Evolutionary conservation across 192 early-diverging fungal genomes (phyloP), one percentile per base, ranked within the genome.

Genomic region (Coemansia sp.): DNA sequence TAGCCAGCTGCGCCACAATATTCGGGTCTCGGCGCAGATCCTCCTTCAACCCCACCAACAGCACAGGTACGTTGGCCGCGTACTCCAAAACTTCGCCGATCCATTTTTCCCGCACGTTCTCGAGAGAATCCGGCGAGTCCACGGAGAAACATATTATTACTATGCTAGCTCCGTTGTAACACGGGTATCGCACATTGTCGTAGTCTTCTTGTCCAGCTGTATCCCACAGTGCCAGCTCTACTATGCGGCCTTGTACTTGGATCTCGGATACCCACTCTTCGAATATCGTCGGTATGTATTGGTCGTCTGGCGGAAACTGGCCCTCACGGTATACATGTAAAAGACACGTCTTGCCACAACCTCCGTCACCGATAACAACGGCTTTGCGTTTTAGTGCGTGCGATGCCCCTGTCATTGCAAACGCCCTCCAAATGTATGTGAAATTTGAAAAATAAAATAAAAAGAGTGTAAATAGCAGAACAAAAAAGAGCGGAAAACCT

Each of bases 201-300:
- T 98, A 96, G 78, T 98, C 96, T 82, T 97, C 95, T 66, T 96
- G 94, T 34, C 93, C 95, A 57, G 95, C 94, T 64, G 95, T 97
- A 91, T 98, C 96, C 94, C 95, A 98, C 45, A 97, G 84, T 48
- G 93, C 94, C 37, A 98, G 85, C 76, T 97, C 92, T 37, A 97
- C 92, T 42, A 84, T 83, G 74, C 90, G 91, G 55, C 92, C 93
- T 78, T 97, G 93, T 36, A 95, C 88, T 58, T 90, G 85, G 38
- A 98, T 87, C 64, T 97, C 94, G 29, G 93, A 90, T 46, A 98
- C 94, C 70, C 91, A 93, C 82, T 95, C 97, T 69, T 98, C 96
- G 78, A 96, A 97, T 59, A 96, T 91, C 5, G 95, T 98, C 31
- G 95, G 95, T 32, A 91, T 88, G 81, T 94, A 92, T 37, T 85